Conservation (phyloP, 352 stramenopile genomes). For the Phytophthora agathidicida region DNA sequence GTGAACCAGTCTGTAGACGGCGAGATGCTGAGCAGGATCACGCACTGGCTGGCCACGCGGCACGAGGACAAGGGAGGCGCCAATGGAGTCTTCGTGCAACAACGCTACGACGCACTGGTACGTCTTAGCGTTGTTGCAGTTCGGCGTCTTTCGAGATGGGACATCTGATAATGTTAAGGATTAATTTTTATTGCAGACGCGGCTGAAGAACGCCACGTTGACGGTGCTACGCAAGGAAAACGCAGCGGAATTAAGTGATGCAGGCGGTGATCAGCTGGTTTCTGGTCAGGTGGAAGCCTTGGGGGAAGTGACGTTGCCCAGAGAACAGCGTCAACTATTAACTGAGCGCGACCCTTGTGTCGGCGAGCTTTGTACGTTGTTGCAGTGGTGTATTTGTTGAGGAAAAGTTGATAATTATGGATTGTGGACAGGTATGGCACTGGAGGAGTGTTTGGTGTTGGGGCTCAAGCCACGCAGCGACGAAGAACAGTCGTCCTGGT, state of each 20-base stretch:
- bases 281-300: constrained; percentile 2
- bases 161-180: constrained; percentile 1
- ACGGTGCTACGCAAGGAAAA: constrained; percentile 53
- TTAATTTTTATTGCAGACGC: constrained; percentile 40
- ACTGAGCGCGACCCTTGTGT: constrained; percentile 66
- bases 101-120: constrained; percentile 72
- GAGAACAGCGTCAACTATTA: constrained; percentile 34
- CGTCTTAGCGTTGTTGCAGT: constrained; percentile 11
- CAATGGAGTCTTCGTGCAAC: constrained; percentile 52
- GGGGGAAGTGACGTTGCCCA: constrained; percentile 7
- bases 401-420: background rate
- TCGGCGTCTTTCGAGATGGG: background rate
- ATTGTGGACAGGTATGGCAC: constrained; percentile 46
- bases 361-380: constrained; percentile 59
- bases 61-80: constrained; percentile 45
- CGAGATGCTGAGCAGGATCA: constrained; percentile 67
- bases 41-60: constrained; percentile 68
- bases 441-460: constrained; percentile 69
- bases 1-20: constrained; percentile 9
- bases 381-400: background rate
- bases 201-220: constrained; percentile 73
- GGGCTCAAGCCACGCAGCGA: constrained; percentile 54
- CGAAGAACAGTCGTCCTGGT: constrained; percentile 59
- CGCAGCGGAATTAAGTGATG: constrained; percentile 20
- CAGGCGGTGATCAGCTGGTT: constrained; percentile 2